A percentile compares a stretch with the other conserved stretches of the same genome.
Conservation (phyloP, 441 rosid species). For the Syzygium malaccense region DNA sequence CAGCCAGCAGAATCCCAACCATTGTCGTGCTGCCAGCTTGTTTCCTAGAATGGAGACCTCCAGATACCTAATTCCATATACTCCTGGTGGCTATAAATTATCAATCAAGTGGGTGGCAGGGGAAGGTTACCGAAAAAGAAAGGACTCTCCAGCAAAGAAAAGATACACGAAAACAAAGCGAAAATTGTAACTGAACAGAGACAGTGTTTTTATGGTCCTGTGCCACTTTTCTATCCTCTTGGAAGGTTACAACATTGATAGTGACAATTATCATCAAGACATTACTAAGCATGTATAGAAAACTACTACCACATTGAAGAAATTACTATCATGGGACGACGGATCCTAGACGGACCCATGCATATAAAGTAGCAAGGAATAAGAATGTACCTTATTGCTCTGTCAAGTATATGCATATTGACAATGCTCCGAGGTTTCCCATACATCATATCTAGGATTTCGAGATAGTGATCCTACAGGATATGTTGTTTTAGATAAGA, state of each 20-base stretch:
- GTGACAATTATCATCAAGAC: background rate
- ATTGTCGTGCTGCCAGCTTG: background rate
- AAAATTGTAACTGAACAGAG: background rate
- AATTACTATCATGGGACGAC: background rate
- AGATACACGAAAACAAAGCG: background rate
- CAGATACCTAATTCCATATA: background rate
- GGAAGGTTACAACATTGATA: background rate
- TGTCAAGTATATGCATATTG: slow-evolving; percentile 60
- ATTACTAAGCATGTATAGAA: background rate
- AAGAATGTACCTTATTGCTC: slow-evolving; percentile 54
- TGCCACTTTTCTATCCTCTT: background rate
- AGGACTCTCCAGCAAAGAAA: background rate
- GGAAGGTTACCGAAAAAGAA: background rate
- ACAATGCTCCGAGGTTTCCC: slow-evolving; percentile 53
- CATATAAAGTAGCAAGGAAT: background rate
- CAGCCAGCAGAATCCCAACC: background rate
- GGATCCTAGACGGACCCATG: background rate
- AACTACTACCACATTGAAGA: background rate
- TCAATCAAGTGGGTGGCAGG: background rate
- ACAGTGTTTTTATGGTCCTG: background rate
- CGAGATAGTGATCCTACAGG: slow-evolving; percentile 67
- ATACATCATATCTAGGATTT: slow-evolving; percentile 66
- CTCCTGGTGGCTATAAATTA: background rate
- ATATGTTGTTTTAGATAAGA: slow-evolving; percentile 6
- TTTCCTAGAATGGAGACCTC: background rate